phyloP scores from a whole-genome alignment of 495 filamentous ascomycete species.

The Clavariopsis aquatica region DNA sequence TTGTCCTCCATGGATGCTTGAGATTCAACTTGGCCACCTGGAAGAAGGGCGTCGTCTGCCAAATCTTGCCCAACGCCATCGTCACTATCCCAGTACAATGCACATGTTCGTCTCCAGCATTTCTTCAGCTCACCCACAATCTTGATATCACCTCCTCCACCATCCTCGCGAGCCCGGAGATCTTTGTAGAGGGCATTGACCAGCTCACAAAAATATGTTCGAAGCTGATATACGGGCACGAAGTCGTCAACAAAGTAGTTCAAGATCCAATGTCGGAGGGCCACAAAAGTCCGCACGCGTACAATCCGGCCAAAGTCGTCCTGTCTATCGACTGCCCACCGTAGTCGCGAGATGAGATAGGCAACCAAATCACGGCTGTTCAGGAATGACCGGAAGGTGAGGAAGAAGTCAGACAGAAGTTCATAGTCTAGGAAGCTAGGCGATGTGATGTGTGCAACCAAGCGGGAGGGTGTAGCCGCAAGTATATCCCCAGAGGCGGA shows the following conservation, averaged over 20 bases:
- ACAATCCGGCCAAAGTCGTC: slow-evolving; percentile 91
- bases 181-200: slow-evolving; percentile 76
- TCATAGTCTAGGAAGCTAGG: slow-evolving; percentile 96
- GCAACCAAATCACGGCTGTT: slow-evolving; percentile 72
- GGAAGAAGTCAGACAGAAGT: slow-evolving; percentile 95
- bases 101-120: slow-evolving; percentile 92
- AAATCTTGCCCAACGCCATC: slow-evolving; percentile 50
- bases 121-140: slow-evolving; percentile 93
- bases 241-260: slow-evolving; percentile 99
- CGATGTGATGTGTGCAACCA: slow-evolving; percentile 97
- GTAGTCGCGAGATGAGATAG: slow-evolving; percentile 78
- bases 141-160: slow-evolving; percentile 76
- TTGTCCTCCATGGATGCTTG: slow-evolving; percentile 23
- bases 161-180: slow-evolving; percentile 55
- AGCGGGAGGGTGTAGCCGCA: slow-evolving; percentile 85
- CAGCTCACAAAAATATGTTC: slow-evolving; percentile 75
- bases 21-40: slow-evolving; percentile 59
- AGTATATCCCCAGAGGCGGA: slow-evolving; percentile 72
- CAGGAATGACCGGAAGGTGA: slow-evolving; percentile 88
- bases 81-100: slow-evolving; percentile 75
- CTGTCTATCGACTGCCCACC: slow-evolving; percentile 78
- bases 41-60: slow-evolving; percentile 68
- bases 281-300: slow-evolving; percentile 91
- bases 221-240: slow-evolving; percentile 74
- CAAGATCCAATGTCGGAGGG: slow-evolving; percentile 94